Conservation (phyloP, 2,329 filamentous ascomycete species). For the Paraconiothyrium sp. region DNA sequence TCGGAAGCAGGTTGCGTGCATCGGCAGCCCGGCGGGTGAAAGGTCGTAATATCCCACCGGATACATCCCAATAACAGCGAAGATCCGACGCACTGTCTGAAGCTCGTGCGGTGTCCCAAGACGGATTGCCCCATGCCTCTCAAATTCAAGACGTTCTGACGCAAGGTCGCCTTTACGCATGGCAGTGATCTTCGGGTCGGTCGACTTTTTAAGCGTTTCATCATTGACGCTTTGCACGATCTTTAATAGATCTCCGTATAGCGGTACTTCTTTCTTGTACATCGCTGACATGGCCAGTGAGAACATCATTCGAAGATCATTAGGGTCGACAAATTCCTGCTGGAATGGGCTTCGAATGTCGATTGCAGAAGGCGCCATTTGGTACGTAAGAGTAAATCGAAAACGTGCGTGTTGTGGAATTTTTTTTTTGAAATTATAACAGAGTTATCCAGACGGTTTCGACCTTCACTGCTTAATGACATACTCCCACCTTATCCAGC, state of each 20-base stretch:
- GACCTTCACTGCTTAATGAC: not conserved
- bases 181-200: conserved; percentile 4
- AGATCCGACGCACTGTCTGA: conserved; percentile 55
- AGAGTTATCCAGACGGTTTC: too few species aligned
- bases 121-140: conserved; percentile 61
- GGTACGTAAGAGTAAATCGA: not conserved
- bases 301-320: conserved; percentile 19
- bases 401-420: not conserved
- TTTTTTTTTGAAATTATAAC: too few species aligned
- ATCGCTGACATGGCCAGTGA: conserved; percentile 42
- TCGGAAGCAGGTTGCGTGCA: conserved; percentile 64
- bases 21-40: conserved; percentile 57
- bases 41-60: conserved; percentile 65
- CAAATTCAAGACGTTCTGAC: conserved; percentile 38
- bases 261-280: conserved; percentile 49
- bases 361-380: conserved; percentile 9
- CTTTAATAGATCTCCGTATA: conserved; percentile 45
- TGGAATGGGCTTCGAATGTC: not conserved
- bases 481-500: not conserved
- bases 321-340: not conserved
- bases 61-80: conserved; percentile 59
- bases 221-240: conserved; percentile 40
- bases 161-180: conserved; percentile 20
- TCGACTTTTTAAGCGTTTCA: conserved; percentile 2
- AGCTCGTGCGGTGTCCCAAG: conserved; percentile 59